Base-by-base conservation (phyloP, 371 early-diverging fungal genomes). In the Batkoa obscura region DNA sequence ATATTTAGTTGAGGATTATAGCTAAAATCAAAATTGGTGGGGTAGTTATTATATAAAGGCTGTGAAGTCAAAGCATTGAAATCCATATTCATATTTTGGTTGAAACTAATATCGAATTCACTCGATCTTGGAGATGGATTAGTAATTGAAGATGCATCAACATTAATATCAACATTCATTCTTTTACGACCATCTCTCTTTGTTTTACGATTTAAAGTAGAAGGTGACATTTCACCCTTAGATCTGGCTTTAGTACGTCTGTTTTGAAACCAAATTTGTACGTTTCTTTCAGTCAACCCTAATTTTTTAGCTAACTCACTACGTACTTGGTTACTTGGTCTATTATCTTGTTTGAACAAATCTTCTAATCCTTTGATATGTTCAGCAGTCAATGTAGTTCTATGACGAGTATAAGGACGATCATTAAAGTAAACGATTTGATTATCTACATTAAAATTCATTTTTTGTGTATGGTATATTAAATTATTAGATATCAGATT, bases 281-380 rank as follows among this genome's bases (percentile, higher is more conserved):
- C 62, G n/a, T 58, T 58, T 34, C 62, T 59, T 53, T 58, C 59
- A n/a, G 64, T 61, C 59, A 64, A 59, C 35, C 55, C 57, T 38
- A 61, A 51, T 6, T 59, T 45, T 23, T 59, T 60, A 12, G 64
- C 62, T 38, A 66, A 50, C 32, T 39, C 39, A 32, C 47, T 46
- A 36, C 62, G 59, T 32, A 75, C 67, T 32, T 71, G 72, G 12
- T 83, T 76, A 59, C 74, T 77, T 2, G 87, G 87, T 62, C 81
- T 82, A 39, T 81, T 71, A 41, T 81, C 79, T 30, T 72, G 73
- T 52, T 60, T 62, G 61, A 84, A 86, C 1, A 78, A 72, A 50
- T 71, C 72, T 60, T 86, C 85, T 9, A 86, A 72, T 12, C 73
- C 71, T 32, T 50, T 50, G 32, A 35, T 9, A 33, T 50, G 50